Conservation (phyloP, 805 yeast species). For the Teunomyces barrocoloradensis region DNA sequence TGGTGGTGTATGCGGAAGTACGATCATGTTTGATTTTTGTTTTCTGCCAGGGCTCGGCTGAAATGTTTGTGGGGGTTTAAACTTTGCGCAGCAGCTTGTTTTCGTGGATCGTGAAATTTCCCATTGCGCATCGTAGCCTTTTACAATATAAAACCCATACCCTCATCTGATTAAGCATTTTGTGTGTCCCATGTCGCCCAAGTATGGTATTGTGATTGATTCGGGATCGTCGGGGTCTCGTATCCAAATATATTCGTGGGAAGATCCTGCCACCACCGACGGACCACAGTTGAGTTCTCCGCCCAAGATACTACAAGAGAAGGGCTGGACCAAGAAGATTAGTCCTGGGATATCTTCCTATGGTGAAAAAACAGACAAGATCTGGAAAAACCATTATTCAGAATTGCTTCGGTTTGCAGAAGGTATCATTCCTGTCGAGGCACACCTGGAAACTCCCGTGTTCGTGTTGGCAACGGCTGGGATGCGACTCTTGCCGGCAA, state of each 20-base stretch:
- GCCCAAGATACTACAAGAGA: constrained; percentile 63
- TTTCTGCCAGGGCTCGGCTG: no score
- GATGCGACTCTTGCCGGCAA: constrained; percentile 71
- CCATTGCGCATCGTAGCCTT: not conserved
- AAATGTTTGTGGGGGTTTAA: not conserved
- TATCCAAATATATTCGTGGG: constrained; percentile 80
- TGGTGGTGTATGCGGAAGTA: constrained; percentile 36
- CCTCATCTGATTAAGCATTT: not conserved
- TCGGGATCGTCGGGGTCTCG: constrained; percentile 97
- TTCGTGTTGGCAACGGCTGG: constrained; percentile 97
- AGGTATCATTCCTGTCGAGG: constrained; percentile 60
- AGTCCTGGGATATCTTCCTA: constrained; percentile 83
- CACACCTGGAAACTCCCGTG: constrained; percentile 71
- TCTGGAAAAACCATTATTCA: constrained; percentile 72
- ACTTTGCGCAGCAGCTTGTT: no score
- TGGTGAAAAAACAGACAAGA: constrained; percentile 43
- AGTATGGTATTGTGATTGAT: constrained; percentile 87
- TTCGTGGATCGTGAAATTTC: not conserved
- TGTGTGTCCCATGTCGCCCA: constrained; percentile 10
- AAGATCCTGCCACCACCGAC: constrained; percentile 35
- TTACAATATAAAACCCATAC: not conserved
- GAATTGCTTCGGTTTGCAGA: constrained; percentile 68
- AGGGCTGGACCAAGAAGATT: constrained; percentile 69
- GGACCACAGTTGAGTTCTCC: constrained; percentile 50
- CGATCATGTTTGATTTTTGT: constrained; percentile 19